phyloP scores from a whole-genome alignment of 1,284 basidiomycete genomes.

The Cerrena zonata region DNA sequence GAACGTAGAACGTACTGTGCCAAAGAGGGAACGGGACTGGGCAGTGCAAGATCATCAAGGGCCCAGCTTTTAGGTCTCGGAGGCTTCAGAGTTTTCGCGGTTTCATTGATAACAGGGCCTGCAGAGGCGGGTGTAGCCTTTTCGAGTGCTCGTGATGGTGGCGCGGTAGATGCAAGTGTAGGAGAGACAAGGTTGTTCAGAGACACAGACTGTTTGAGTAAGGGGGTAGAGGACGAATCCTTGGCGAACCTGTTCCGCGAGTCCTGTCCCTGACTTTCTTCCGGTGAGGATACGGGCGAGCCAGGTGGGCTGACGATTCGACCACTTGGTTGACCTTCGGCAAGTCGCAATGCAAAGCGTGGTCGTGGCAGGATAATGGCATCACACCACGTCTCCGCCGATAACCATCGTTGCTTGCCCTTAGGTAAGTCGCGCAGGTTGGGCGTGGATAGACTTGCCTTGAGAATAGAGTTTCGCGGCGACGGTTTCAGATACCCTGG shows the following conservation, averaged over 20 bases:
- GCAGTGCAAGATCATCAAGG: conserved; percentile 52
- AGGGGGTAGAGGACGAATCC: background rate
- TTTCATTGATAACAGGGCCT: background rate
- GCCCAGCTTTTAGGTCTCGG: conserved; percentile 45
- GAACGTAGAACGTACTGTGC: conserved; percentile 40
- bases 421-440: conserved; percentile 44
- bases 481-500: conserved; percentile 20
- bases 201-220: conserved; percentile 20
- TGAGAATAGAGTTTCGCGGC: conserved; percentile 30
- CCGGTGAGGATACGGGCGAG: conserved; percentile 1
- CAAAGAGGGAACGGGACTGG: conserved; percentile 56
- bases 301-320: conserved; percentile 44
- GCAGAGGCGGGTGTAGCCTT: background rate
- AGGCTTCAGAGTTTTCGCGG: conserved; percentile 9
- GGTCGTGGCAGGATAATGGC: conserved; percentile 70
- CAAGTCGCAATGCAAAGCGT: conserved; percentile 45
- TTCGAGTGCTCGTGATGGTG: background rate
- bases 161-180: conserved; percentile 1
- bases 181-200: conserved; percentile 15
- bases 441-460: conserved; percentile 55
- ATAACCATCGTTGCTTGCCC: conserved; percentile 58
- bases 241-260: background rate
- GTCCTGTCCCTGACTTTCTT: conserved; percentile 3
- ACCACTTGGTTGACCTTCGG: conserved; percentile 24
- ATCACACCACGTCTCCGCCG: conserved; percentile 74